Evolutionary conservation across 495 filamentous ascomycete species (phyloP).

Genomic region (Daldinia bambusicola): DNA sequence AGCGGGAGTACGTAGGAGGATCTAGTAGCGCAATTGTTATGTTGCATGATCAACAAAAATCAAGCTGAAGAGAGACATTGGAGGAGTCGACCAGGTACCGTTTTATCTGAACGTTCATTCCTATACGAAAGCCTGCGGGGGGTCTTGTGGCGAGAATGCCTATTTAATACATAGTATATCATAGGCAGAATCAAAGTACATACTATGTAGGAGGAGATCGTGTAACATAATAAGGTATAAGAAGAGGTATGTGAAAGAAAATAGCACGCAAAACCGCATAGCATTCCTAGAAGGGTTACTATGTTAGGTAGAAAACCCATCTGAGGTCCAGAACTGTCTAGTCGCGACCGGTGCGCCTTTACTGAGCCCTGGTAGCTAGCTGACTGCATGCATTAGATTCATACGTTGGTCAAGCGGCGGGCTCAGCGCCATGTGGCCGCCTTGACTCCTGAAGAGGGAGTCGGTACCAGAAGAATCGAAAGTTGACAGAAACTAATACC

Average conservation of each 20-base stretch:
- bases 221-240: neutral
- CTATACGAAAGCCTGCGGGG: neutral
- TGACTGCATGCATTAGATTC: constrained; percentile 38
- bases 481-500: too few relatives aligned
- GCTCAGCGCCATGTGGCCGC: constrained; percentile 34
- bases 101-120: constrained; percentile 19
- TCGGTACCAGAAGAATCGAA: neutral
- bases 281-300: constrained; percentile 22
- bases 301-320: too few relatives aligned
- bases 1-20: neutral
- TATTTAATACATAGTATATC: too few relatives aligned
- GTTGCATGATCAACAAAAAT: constrained; percentile 38
- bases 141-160: neutral
- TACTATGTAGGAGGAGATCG: too few relatives aligned
- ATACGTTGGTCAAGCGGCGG: constrained; percentile 12
- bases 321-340: too few relatives aligned
- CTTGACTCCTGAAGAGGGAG: constrained; percentile 1
- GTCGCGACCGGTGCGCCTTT: constrained; percentile 9
- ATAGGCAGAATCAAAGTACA: too few relatives aligned
- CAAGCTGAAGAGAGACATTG: constrained; percentile 10
- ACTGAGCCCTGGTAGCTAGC: constrained; percentile 29
- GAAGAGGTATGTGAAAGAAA: neutral
- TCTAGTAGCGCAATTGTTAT: neutral
- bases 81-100: constrained; percentile 5
- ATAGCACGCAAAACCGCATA: constrained; percentile 17